Evolutionary conservation across 176 grass and related monocot genomes (phyloP).

Genomic region (Bonia amplexicaulis): DNA sequence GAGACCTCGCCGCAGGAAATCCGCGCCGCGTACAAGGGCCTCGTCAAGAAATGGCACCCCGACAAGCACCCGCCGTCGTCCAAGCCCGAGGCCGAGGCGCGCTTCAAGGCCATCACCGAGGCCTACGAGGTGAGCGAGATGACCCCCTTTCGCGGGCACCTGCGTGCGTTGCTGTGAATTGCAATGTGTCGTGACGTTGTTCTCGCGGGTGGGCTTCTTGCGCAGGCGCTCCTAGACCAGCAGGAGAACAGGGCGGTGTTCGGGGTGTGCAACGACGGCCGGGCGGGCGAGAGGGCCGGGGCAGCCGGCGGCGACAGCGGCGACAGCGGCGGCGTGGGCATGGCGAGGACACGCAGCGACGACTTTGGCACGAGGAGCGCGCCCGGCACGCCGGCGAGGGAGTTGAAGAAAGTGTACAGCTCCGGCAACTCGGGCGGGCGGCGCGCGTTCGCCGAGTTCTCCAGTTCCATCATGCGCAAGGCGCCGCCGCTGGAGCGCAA

Average conservation of each 20-base stretch:
- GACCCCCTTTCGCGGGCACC: background rate
- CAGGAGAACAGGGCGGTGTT: conserved; percentile 76
- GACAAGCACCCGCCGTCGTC: conserved; percentile 96
- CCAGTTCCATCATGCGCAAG: conserved; percentile 79
- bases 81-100: conserved; percentile 77
- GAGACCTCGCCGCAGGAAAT: conserved; percentile 73
- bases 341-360: conserved; percentile 40
- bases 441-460: conserved; percentile 64
- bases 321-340: background rate
- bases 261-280: conserved; percentile 38
- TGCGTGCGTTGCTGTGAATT: background rate
- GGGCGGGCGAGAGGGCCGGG: background rate
- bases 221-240: conserved; percentile 66
- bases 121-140: conserved; percentile 72
- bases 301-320: background rate
- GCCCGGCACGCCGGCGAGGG: conserved; percentile 43
- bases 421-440: conserved; percentile 40
- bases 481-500: conserved; percentile 66
- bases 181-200: background rate
- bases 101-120: conserved; percentile 87
- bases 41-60: conserved; percentile 91
- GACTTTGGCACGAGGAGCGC: conserved; percentile 25
- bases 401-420: conserved; percentile 58
- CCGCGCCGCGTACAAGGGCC: conserved; percentile 66
- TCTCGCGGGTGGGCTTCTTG: background rate